Percentiles rank a stretch among this genome's conserved stretches.
phyloP scores from a whole-genome alignment of 768 basidiomycete genomes.

The Phaeotremella fagi region DNA sequence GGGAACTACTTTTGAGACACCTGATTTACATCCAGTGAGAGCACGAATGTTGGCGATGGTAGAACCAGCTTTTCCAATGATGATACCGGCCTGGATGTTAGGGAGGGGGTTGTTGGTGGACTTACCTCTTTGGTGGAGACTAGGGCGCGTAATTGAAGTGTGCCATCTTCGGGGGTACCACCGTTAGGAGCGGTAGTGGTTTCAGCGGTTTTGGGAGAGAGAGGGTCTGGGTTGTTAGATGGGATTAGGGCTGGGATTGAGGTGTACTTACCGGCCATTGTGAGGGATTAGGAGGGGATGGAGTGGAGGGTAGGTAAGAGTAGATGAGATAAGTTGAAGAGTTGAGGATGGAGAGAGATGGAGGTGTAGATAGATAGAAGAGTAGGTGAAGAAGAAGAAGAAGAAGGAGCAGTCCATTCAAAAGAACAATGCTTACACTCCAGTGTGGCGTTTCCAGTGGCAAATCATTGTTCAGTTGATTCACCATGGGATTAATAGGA shows the following conservation, averaged over 20 bases:
- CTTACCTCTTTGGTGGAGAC: slow-evolving; percentile 97
- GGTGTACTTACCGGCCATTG: neutral
- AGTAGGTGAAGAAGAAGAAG: slow-evolving; percentile 4
- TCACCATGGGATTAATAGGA: too few species aligned
- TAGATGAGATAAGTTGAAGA: neutral
- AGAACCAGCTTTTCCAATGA: slow-evolving; percentile 75
- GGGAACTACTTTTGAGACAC: slow-evolving; percentile 96
- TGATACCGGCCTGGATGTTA: slow-evolving; percentile 26
- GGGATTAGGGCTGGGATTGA: neutral
- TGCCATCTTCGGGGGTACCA: slow-evolving; percentile 14
- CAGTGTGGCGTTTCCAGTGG: too few species aligned
- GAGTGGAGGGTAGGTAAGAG: neutral
- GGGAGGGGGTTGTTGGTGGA: slow-evolving; percentile 52
- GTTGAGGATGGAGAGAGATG: neutral
- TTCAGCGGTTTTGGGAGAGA: slow-evolving; percentile 37
- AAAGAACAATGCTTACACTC: too few species aligned
- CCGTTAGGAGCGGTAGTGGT: slow-evolving; percentile 14
- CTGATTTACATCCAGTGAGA: slow-evolving; percentile 93
- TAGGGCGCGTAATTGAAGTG: slow-evolving; percentile 67
- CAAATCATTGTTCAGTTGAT: too few species aligned
- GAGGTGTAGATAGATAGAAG: neutral
- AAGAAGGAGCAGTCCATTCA: neutral
- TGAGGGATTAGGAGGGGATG: neutral
- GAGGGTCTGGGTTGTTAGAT: slow-evolving; percentile 12
- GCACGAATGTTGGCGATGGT: slow-evolving; percentile 96